These are phyloP conservation scores for Cryphonectria japonica DNA, from an alignment of 2,329 filamentous ascomycete genomes.

Conservation along the genomic window DNA sequence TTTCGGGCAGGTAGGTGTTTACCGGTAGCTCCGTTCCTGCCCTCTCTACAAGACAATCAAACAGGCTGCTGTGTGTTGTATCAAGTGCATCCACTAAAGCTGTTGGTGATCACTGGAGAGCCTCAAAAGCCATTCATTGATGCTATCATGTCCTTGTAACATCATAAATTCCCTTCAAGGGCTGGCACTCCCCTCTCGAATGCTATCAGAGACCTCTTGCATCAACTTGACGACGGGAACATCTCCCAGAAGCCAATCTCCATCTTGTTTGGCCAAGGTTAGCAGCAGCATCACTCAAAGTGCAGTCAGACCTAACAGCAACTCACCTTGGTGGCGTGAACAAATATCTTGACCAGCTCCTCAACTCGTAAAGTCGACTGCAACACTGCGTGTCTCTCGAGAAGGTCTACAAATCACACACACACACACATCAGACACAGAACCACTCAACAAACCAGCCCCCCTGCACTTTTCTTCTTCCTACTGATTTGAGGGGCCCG, in stretches of 20 bases:
- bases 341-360: slow-evolving; percentile 81
- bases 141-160: neutral
- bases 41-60: neutral
- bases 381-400: slow-evolving; percentile 74
- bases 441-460: neutral
- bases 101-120: neutral
- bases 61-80: neutral
- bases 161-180: neutral
- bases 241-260: slow-evolving; percentile 79
- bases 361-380: slow-evolving; percentile 79
- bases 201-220: neutral
- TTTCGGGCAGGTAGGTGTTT: neutral
- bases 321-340: slow-evolving; percentile 80
- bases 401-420: slow-evolving; percentile 55
- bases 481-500: neutral
- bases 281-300: slow-evolving; percentile 28
- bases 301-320: neutral
- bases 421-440: too few species aligned
- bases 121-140: neutral
- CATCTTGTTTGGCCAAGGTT: slow-evolving; percentile 53
- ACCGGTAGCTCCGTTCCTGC: neutral
- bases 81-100: neutral
- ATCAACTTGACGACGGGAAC: slow-evolving; percentile 38
- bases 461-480: neutral
- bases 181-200: neutral